phyloP scores from a whole-genome alignment of 2,329 filamentous ascomycete species.

The Xylariaceae sp. region DNA sequence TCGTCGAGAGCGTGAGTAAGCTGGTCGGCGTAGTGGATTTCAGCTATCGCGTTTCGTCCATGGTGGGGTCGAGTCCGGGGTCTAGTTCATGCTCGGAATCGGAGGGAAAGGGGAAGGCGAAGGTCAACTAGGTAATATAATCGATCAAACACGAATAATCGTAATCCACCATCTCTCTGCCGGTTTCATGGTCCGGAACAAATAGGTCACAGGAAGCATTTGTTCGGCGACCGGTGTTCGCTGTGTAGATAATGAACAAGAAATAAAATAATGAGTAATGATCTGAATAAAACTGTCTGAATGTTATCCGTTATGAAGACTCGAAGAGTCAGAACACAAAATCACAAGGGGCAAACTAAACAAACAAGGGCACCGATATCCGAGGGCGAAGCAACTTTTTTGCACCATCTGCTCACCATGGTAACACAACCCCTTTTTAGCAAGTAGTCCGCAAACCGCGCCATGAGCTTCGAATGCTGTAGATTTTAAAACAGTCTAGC shows the following conservation, averaged over 20 bases:
- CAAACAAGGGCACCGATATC: too few species aligned
- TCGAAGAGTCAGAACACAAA: background rate
- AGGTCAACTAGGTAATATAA: constrained; percentile 8
- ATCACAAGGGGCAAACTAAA: background rate
- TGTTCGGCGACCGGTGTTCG: too few species aligned
- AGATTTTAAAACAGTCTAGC: background rate
- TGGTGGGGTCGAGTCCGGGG: background rate
- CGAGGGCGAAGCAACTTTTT: background rate
- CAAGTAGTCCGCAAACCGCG: background rate
- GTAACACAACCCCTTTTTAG: background rate
- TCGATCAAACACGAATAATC: background rate
- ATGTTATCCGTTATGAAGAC: background rate
- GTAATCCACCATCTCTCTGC: background rate
- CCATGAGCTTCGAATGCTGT: background rate
- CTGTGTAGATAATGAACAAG: too few species aligned
- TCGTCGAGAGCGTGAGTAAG: constrained; percentile 57
- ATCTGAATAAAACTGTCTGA: background rate
- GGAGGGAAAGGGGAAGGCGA: constrained; percentile 16
- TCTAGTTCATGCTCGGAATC: background rate
- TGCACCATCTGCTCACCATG: background rate
- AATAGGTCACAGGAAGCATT: too few species aligned
- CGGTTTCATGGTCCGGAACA: too few species aligned
- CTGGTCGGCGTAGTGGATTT: constrained; percentile 74
- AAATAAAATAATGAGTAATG: background rate
- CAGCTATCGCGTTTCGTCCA: constrained; percentile 42